Evolutionary conservation across 805 yeast species (phyloP).

Genomic region (Saturnispora quitensis): DNA sequence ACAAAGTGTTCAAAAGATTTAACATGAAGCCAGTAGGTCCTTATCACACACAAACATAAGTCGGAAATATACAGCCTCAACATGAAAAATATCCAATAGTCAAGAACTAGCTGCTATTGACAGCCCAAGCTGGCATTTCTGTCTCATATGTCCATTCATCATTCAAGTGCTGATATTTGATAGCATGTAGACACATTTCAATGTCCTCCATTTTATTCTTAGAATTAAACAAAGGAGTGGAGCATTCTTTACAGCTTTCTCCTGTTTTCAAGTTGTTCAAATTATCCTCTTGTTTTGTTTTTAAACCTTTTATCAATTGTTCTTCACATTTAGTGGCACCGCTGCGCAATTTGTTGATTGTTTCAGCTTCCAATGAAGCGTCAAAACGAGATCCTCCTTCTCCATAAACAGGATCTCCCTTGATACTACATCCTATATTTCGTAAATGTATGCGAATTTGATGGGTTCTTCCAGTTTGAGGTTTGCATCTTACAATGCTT

Average conservation of each 20-base stretch:
- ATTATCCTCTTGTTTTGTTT: slow-evolving; percentile 1
- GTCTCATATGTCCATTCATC: slow-evolving; percentile 33
- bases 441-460: slow-evolving; percentile 49
- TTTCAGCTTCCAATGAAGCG: slow-evolving; percentile 4
- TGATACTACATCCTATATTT: slow-evolving; percentile 33
- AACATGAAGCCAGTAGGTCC: slow-evolving; percentile 1
- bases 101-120: slow-evolving; percentile 3
- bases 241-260: slow-evolving; percentile 30
- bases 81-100: background rate
- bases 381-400: slow-evolving; percentile 6
- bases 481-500: slow-evolving; percentile 40
- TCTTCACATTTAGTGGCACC: background rate
- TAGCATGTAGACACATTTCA: slow-evolving; percentile 42
- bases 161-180: slow-evolving; percentile 27
- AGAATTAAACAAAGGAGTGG: slow-evolving; percentile 24
- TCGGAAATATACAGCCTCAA: background rate
- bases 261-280: slow-evolving; percentile 7
- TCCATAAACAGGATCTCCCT: slow-evolving; percentile 28
- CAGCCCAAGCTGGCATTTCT: slow-evolving; percentile 39
- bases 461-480: slow-evolving; percentile 47
- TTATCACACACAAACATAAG: background rate
- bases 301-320: background rate
- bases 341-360: background rate
- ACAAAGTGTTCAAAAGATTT: slow-evolving; percentile 6
- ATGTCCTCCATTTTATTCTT: slow-evolving; percentile 24